Conservation (phyloP, 2,329 filamentous ascomycete species). For the Periconia digitata region DNA sequence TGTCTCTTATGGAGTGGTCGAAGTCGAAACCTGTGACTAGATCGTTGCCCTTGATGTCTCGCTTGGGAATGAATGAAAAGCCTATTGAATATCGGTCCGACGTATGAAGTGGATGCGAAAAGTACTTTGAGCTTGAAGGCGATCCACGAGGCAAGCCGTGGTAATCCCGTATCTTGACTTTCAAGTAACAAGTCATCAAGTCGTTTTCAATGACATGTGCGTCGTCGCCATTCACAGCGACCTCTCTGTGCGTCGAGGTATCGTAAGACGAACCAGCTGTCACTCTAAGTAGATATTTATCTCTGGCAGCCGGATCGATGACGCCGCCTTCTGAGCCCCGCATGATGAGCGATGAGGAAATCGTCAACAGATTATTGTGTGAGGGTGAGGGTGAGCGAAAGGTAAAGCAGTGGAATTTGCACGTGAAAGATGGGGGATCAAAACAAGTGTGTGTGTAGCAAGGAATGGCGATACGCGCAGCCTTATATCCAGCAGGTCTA, state of each 20-base stretch:
- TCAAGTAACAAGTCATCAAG: conserved; percentile 33
- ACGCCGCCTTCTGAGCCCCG: conserved; percentile 10
- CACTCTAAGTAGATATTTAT: conserved; percentile 43
- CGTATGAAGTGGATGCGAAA: conserved; percentile 32
- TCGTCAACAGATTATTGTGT: background rate
- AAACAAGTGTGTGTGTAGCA: background rate
- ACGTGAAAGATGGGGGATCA: background rate
- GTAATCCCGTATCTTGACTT: conserved; percentile 40
- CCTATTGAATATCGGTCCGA: conserved; percentile 40
- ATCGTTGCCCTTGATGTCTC: conserved; percentile 30
- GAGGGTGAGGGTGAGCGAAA: background rate
- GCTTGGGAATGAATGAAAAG: conserved; percentile 42
- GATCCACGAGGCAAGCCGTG: conserved; percentile 36
- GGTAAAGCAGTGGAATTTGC: background rate
- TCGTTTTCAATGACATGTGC: conserved; percentile 29
- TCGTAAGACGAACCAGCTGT: conserved; percentile 40
- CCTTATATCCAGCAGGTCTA: background rate
- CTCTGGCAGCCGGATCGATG: conserved; percentile 33
- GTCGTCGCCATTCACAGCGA: conserved; percentile 35
- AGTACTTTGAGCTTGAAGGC: conserved; percentile 33
- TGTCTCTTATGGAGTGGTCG: conserved; percentile 38
- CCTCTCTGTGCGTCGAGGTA: conserved; percentile 28
- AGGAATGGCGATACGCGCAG: background rate
- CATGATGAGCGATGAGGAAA: background rate
- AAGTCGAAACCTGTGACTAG: conserved; percentile 42